Evolutionary conservation across 108 stramenopile species (phyloP), one percentile per base, ranked within the genome.

Genomic region (Cyclotella distinguenda): DNA sequence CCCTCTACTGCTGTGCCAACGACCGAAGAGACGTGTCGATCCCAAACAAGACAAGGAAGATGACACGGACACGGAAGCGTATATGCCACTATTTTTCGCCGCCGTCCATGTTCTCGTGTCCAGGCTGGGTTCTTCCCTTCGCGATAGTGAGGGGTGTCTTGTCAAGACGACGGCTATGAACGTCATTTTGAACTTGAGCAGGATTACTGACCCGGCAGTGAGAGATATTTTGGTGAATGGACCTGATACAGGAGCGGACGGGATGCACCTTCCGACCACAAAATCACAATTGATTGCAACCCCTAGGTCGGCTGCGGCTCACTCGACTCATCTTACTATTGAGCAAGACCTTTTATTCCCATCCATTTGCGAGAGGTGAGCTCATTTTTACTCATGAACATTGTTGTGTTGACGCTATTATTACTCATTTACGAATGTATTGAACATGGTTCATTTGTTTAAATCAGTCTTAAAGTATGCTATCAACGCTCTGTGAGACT

Each of bases 21-120:
- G 76, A 2, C 45, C 43, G 42, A 48, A 31, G 34, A 23, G 38
- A 54, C 18, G 46, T 31, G 34, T 18, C 25, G 4, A 62, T 64
- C 35, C 10, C 19, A 26, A 30, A 18, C 39, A 1, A 15, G 62
- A 6, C 6, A 36, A 56, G 11, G 43, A 39, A 6, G 50, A 46
- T 9, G 58, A 61, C n/a, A 38, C 42, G 18, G 1, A 27, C 9
- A 46, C 59, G 3, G 56, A 67, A 39, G 67, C 74, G 4, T 71
- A 60, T 21, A 81, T 94, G 61, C 86, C 93, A n/a, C 64, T 91
- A 1, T 82, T 91, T 50, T 59, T 66, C 26, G 82, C 84, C 1
- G 82, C 86, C 0, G 72, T 94, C 22, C 83, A 86, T 42, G 87
- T 82, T 6, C 34, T 83, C 53, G 31, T 82, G 60, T 54, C 73